phyloP scores from a whole-genome alignment of 805 yeast species.

The Nakazawaea ambrosiae region DNA sequence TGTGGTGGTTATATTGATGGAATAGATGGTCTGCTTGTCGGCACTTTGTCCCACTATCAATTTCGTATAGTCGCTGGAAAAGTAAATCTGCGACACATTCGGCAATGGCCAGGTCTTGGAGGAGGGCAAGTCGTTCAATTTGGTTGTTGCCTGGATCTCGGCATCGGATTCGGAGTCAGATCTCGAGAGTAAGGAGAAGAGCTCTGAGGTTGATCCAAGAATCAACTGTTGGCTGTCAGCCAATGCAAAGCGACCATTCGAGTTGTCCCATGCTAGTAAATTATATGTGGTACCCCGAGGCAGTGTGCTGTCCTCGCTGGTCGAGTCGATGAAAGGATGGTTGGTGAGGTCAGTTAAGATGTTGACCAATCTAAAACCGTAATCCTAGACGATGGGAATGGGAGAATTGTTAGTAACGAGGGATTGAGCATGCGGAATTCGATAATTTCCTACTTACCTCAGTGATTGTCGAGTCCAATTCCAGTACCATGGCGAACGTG shows the following conservation, averaged over 20 bases:
- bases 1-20: too few species aligned
- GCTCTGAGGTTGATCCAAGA: slow-evolving; percentile 25
- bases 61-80: slow-evolving; percentile 23
- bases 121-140: slow-evolving; percentile 12
- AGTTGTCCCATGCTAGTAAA: slow-evolving; percentile 31
- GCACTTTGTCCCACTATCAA: slow-evolving; percentile 23
- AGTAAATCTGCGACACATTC: slow-evolving; percentile 21
- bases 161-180: too few species aligned
- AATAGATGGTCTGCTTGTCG: slow-evolving; percentile 14
- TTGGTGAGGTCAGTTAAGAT: slow-evolving; percentile 2
- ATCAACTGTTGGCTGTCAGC: slow-evolving; percentile 28
- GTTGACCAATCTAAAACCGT: slow-evolving; percentile 7
- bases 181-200: too few species aligned
- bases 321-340: neutral
- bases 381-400: slow-evolving; percentile 5
- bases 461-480: too few species aligned
- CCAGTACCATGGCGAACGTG: too few species aligned
- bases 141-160: slow-evolving; percentile 16
- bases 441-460: too few species aligned
- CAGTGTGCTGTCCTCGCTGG: neutral
- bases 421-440: too few species aligned
- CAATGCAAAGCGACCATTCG: slow-evolving; percentile 27
- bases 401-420: too few species aligned
- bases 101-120: neutral
- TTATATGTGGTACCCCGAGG: slow-evolving; percentile 11